Evolutionary conservation across 2,329 filamentous ascomycete genomes (phyloP), one percentile per base, ranked within the genome.

Genomic region (Bipolaris zeicola): DNA sequence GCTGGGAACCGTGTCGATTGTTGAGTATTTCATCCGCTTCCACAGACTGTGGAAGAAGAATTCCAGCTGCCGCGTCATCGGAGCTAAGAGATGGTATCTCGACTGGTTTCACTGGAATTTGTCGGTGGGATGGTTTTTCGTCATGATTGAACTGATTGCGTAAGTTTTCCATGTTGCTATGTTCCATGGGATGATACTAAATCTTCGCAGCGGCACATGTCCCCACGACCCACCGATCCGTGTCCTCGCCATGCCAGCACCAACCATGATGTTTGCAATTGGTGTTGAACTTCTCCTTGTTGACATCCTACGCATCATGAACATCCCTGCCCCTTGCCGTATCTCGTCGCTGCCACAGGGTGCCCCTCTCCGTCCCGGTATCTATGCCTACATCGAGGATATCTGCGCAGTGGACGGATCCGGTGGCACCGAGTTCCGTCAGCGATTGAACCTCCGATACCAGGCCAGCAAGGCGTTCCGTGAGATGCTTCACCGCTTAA

Each of bases 41-140:
- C 72, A 70, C 55, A 70, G 81, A 20, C 66, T 85, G 22, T 84
- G 78, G 76, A 81, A 78, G 69, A 81, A 83, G 65, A 70, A 74
- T 53, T 83, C 81, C 46, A 81, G 75, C 7, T 85, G 83, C 63
- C 79, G 82, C 20, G 81, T 83, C 41, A 81, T 82, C 55, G 79
- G 79, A 13, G 79, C 78, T 2, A 64, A 76, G 46, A 70, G 81
- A 45, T 70, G 67, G 55, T 78, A 79, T 55, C 75, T 85, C 14
- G 83, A 85, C 56, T 84, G 79, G 76, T 85, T 85, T 67, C 83
- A 85, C 55, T 85, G 82, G 83, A 84, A 83, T 61, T 79, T 84
- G 43, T 80, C 79, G 3, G 64, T 83, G 2, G 82, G 79, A 11
- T 84, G 83, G 82, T 76, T 84, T 45, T 79, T 83, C 54, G 78